Evolutionary conservation across 2,329 filamentous ascomycete species (phyloP).

Genomic region (Fusarium humuli): DNA sequence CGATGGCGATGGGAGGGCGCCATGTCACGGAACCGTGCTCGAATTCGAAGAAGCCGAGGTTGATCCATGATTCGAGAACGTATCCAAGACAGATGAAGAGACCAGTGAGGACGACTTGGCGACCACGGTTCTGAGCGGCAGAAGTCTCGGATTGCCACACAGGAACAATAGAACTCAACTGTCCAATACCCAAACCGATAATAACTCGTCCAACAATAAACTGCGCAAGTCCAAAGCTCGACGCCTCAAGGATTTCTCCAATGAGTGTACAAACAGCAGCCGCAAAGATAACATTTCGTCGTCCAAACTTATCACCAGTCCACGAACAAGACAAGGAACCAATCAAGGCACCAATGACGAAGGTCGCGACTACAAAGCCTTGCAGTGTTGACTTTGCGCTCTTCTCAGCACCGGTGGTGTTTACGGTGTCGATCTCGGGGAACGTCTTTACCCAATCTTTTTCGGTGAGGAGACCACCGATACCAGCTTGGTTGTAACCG

Average conservation of each 20-base stretch:
- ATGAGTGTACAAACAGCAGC: slow-evolving; percentile 63
- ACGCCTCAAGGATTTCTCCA: slow-evolving; percentile 67
- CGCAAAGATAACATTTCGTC: slow-evolving; percentile 66
- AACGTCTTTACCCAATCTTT: slow-evolving; percentile 67
- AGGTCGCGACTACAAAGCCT: slow-evolving; percentile 58
- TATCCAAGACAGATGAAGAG: slow-evolving; percentile 60
- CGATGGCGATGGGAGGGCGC: slow-evolving; percentile 57
- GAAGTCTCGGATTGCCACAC: slow-evolving; percentile 65
- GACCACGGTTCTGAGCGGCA: slow-evolving; percentile 65
- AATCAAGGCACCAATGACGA: slow-evolving; percentile 69
- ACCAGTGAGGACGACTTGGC: slow-evolving; percentile 60
- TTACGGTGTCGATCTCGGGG: slow-evolving; percentile 60
- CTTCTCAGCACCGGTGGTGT: slow-evolving; percentile 55
- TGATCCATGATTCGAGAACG: slow-evolving; percentile 58
- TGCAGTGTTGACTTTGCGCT: slow-evolving; percentile 60
- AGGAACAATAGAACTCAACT: slow-evolving; percentile 64
- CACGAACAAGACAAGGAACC: slow-evolving; percentile 56
- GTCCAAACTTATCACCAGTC: slow-evolving; percentile 69
- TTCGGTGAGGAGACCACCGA: slow-evolving; percentile 76
- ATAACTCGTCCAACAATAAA: slow-evolving; percentile 60
- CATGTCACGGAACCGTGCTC: slow-evolving; percentile 42
- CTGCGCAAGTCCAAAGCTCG: slow-evolving; percentile 52
- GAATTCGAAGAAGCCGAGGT: slow-evolving; percentile 56
- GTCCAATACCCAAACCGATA: slow-evolving; percentile 64
- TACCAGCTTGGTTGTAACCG: slow-evolving; percentile 74